Evolutionary conservation across 257 asterid genomes (phyloP).

Genomic region (Hygrophila difformis): DNA sequence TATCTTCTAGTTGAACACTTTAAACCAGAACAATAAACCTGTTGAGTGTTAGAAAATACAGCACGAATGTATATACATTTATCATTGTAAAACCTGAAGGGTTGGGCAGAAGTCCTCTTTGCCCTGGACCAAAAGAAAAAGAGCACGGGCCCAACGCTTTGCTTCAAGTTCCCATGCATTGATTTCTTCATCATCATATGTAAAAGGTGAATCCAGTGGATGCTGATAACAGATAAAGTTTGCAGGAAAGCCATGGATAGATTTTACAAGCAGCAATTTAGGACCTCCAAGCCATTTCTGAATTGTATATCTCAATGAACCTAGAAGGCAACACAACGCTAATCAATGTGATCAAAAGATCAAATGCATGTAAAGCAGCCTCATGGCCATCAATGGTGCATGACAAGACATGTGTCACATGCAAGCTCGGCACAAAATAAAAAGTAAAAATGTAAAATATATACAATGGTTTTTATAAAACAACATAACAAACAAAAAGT

Average conservation of each 20-base stretch:
- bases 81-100: slow-evolving; percentile 32
- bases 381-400: too few relatives aligned
- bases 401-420: too few relatives aligned
- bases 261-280: slow-evolving; percentile 40
- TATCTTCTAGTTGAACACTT: background rate
- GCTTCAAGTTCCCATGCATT: slow-evolving; percentile 77
- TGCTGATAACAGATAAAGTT: slow-evolving; percentile 34
- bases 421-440: too few relatives aligned
- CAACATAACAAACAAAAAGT: too few relatives aligned
- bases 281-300: slow-evolving; percentile 57
- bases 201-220: slow-evolving; percentile 29
- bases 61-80: background rate
- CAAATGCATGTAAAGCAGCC: too few relatives aligned
- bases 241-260: slow-evolving; percentile 45
- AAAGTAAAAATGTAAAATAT: too few relatives aligned
- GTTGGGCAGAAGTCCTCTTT: slow-evolving; percentile 40
- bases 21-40: background rate
- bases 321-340: slow-evolving; percentile 24
- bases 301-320: slow-evolving; percentile 51
- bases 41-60: slow-evolving; percentile 1
- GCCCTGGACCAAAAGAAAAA: slow-evolving; percentile 47
- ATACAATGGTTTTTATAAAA: too few relatives aligned
- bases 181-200: slow-evolving; percentile 76
- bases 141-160: slow-evolving; percentile 79
- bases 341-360: too few relatives aligned